phyloP scores from a whole-genome alignment of 2,329 filamentous ascomycete species.

The Aspergillus tamarii region DNA sequence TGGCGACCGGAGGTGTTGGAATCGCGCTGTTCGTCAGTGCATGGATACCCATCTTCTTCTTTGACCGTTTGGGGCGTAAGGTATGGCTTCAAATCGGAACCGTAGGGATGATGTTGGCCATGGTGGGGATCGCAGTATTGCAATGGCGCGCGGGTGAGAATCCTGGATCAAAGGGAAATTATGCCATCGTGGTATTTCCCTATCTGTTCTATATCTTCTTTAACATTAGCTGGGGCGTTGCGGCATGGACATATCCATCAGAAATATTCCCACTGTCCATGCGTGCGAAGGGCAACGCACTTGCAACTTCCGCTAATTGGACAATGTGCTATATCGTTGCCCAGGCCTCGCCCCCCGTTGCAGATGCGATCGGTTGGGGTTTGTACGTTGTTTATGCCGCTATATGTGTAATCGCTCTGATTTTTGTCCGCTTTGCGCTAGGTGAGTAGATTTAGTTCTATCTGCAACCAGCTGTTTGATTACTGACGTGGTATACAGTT shows the following conservation, averaged over 20 bases:
- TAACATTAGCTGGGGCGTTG: conserved; percentile 26
- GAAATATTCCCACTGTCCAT: conserved; percentile 23
- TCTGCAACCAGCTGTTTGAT: neutral
- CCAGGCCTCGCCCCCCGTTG: conserved; percentile 18
- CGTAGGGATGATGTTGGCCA: conserved; percentile 21
- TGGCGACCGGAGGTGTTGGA: conserved; percentile 22
- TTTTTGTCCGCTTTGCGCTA: conserved; percentile 22
- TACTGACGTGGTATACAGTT: conserved; percentile 8
- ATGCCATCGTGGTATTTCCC: conserved; percentile 23
- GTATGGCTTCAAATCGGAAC: conserved; percentile 25
- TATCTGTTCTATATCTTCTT: conserved; percentile 28
- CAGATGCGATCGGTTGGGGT: conserved; percentile 24
- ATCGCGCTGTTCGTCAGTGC: conserved; percentile 20
- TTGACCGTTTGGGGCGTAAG: conserved; percentile 24
- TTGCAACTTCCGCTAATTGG: conserved; percentile 15
- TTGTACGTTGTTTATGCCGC: conserved; percentile 25
- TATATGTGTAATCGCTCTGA: conserved; percentile 22
- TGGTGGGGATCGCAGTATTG: conserved; percentile 23
- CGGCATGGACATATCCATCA: conserved; percentile 24
- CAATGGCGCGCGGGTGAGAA: conserved; percentile 21
- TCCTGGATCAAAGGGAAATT: conserved; percentile 14
- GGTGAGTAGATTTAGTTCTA: conserved; percentile 9
- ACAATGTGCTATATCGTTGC: conserved; percentile 23
- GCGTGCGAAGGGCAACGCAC: conserved; percentile 16
- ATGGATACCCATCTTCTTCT: conserved; percentile 24